A percentile compares a stretch with the other conserved stretches of the same genome.
Evolutionary conservation across 148 eudicot genomes (phyloP).

Genomic region (Limonium bicolor): DNA sequence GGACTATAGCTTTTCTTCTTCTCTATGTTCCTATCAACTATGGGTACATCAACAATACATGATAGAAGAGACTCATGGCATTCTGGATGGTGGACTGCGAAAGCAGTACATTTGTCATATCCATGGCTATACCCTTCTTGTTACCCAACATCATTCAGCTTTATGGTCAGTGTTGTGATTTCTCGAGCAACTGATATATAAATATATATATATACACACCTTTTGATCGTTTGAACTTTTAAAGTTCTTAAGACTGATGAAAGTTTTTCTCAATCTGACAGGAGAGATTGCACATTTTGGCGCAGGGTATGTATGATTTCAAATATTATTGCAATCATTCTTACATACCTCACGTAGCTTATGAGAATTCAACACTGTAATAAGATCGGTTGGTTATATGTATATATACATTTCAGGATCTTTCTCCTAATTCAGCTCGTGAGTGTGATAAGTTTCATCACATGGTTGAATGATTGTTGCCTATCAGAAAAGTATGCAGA

Average conservation of each 20-base stretch:
- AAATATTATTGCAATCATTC: neutral
- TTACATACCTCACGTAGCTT: neutral
- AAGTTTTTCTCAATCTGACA: constrained; percentile 16
- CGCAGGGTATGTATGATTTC: constrained; percentile 42
- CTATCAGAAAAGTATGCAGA: constrained; percentile 45
- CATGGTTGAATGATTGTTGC: constrained; percentile 59
- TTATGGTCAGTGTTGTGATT: constrained; percentile 68
- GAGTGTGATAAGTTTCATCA: constrained; percentile 73
- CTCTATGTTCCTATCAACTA: constrained; percentile 46
- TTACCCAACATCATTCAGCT: constrained; percentile 34
- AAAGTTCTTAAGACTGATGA: neutral
- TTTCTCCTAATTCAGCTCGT: constrained; percentile 72
- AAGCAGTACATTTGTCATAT: constrained; percentile 28
- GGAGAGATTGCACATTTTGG: constrained; percentile 89
- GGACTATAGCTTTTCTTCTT: constrained; percentile 44
- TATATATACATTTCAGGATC: constrained; percentile 40
- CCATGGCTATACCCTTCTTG: constrained; percentile 31
- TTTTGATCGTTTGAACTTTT: neutral
- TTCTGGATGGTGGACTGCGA: constrained; percentile 56
- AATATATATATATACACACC: neutral
- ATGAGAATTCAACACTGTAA: neutral
- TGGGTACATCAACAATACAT: constrained; percentile 36
- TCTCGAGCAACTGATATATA: no score
- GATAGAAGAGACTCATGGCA: constrained; percentile 37
- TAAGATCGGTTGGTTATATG: no score